phyloP scores from a whole-genome alignment of 192 early-diverging fungal species.

The Mortierella antarctica region DNA sequence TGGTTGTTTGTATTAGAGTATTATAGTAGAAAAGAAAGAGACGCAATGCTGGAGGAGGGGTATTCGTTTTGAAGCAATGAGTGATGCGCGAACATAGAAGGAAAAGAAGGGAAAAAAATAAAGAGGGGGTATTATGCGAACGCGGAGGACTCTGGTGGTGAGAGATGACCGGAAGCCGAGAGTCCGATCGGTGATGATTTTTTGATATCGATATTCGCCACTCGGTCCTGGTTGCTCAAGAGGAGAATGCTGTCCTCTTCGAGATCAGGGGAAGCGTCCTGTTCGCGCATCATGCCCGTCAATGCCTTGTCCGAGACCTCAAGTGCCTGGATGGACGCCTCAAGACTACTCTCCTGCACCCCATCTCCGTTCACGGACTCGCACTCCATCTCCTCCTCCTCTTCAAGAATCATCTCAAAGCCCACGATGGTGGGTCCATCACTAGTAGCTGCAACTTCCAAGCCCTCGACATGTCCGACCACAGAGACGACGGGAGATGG shows the following conservation, averaged over 20 bases:
- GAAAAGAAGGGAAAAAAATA: neutral
- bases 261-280: too few relatives aligned
- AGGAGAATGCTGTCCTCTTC: too few relatives aligned
- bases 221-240: too few relatives aligned
- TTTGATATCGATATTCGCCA: too few relatives aligned
- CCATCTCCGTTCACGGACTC: neutral
- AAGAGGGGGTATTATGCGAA: neutral
- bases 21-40: too few relatives aligned
- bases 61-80: too few relatives aligned
- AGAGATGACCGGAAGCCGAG: too few relatives aligned
- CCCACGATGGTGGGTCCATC: neutral
- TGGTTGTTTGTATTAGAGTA: too few relatives aligned
- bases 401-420: slow-evolving; percentile 36
- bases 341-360: neutral
- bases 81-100: neutral
- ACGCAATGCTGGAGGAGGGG: too few relatives aligned
- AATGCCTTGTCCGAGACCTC: neutral
- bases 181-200: too few relatives aligned
- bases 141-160: too few relatives aligned
- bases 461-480: neutral
- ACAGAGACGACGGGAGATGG: neutral
- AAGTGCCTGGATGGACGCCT: neutral
- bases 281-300: too few relatives aligned
- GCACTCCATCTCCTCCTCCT: slow-evolving; percentile 9
- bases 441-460: neutral